These are phyloP conservation scores for Parathielavia appendiculata DNA, from an alignment of 495 filamentous ascomycete genomes.

Conservation along the genomic window DNA sequence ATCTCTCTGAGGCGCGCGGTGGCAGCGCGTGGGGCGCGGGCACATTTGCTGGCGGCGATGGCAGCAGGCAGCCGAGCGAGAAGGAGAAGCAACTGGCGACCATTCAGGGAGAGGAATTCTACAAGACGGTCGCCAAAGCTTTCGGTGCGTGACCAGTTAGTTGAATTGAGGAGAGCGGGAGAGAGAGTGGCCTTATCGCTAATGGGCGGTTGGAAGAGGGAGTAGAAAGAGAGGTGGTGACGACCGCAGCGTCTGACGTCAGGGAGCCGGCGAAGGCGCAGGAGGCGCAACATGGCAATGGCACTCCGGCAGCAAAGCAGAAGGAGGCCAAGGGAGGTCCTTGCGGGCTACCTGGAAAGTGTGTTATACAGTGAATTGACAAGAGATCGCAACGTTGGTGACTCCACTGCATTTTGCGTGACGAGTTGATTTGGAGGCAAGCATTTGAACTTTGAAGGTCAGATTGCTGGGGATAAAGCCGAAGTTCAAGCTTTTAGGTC, in stretches of 20 bases:
- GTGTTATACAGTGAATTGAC: slow-evolving; percentile 17
- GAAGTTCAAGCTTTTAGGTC: too few relatives aligned
- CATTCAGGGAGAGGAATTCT: slow-evolving; percentile 83
- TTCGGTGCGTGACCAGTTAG: slow-evolving; percentile 58
- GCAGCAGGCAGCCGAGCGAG: slow-evolving; percentile 70
- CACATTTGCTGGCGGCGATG: slow-evolving; percentile 76
- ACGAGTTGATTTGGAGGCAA: background rate
- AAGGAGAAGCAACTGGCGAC: slow-evolving; percentile 73
- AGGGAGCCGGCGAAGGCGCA: background rate
- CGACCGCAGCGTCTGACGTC: background rate
- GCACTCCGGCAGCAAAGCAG: background rate
- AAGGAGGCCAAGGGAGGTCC: slow-evolving; percentile 18
- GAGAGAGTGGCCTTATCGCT: slow-evolving; percentile 19
- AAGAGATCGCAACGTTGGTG: background rate
- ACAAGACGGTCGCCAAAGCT: slow-evolving; percentile 67
- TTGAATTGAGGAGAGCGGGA: slow-evolving; percentile 59
- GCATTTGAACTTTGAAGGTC: background rate
- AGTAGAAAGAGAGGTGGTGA: background rate
- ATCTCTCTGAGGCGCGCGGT: slow-evolving; percentile 73
- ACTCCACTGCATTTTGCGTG: background rate
- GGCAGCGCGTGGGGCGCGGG: slow-evolving; percentile 92
- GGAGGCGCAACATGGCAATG: background rate
- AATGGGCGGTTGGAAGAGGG: slow-evolving; percentile 22
- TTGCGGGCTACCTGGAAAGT: slow-evolving; percentile 23
- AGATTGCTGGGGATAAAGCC: too few relatives aligned